Evolutionary conservation across 176 grass and related monocot species (phyloP).

Genomic region (barley (Hordeum vulgare)): MorexV3_pseudomolecules_assembly NC_058522.1:498916173-498916672

Average conservation of each 20-base stretch:
- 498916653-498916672: not conserved
- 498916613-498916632: not conserved
- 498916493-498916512: too few relatives aligned
- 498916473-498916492: too few relatives aligned
- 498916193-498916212: slow-evolving; percentile 32
- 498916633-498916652: not conserved
- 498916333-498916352: slow-evolving; percentile 1
- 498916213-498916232: slow-evolving; percentile 24
- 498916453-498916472: too few relatives aligned
- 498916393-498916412: not conserved
- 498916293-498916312: slow-evolving; percentile 40
- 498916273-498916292: not conserved
- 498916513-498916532: too few relatives aligned
- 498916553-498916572: too few relatives aligned
- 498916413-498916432: too few relatives aligned
- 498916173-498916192: slow-evolving; percentile 45
- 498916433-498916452: too few relatives aligned
- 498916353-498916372: slow-evolving; percentile 20
- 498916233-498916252: slow-evolving; percentile 12
- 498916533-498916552: too few relatives aligned
- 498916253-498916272: slow-evolving; percentile 17
- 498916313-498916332: slow-evolving; percentile 6
- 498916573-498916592: too few relatives aligned
- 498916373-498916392: not conserved
- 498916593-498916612: slow-evolving; percentile 6